Conservation (phyloP, 2,329 filamentous ascomycete species). For the Ophiocordyceps camponoti-rufipedis region DNA sequence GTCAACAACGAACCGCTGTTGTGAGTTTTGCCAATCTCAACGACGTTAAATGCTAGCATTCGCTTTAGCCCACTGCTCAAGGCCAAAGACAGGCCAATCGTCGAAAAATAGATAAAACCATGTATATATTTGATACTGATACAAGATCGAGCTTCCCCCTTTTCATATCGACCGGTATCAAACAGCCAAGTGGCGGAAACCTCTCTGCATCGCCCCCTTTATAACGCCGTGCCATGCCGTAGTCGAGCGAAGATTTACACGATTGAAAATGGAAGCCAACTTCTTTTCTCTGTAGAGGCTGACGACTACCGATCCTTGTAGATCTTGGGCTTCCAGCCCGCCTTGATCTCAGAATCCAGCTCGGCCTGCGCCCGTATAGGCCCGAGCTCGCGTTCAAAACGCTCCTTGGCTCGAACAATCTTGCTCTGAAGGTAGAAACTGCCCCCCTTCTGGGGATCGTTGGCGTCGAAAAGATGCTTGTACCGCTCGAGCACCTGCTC, state of each 20-base stretch:
- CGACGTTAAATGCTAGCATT: too few relatives aligned
- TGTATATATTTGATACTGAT: not conserved
- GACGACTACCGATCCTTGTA: constrained; percentile 58
- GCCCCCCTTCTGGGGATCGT: constrained; percentile 87
- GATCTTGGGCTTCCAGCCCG: constrained; percentile 88
- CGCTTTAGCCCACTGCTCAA: too few relatives aligned
- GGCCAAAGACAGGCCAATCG: too few relatives aligned
- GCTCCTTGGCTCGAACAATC: constrained; percentile 73
- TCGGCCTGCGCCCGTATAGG: constrained; percentile 52
- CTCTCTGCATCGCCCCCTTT: constrained; percentile 10
- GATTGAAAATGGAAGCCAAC: constrained; percentile 3
- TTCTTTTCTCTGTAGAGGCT: not conserved
- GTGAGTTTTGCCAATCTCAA: too few relatives aligned
- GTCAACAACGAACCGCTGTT: too few relatives aligned
- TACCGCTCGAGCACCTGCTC: constrained; percentile 72
- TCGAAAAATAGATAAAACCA: not conserved
- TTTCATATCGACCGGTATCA: not conserved
- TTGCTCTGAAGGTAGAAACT: constrained; percentile 99
- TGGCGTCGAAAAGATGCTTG: constrained; percentile 85
- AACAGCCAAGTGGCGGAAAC: constrained; percentile 1
- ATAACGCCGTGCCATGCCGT: constrained; percentile 34
- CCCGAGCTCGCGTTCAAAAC: constrained; percentile 73
- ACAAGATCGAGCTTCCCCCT: constrained; percentile 1
- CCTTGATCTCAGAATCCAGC: constrained; percentile 59
- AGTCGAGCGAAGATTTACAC: constrained; percentile 36